These are phyloP conservation scores for Solanum acaule DNA, from an alignment of 257 asterid genomes.

Conservation along the genomic window DNA sequence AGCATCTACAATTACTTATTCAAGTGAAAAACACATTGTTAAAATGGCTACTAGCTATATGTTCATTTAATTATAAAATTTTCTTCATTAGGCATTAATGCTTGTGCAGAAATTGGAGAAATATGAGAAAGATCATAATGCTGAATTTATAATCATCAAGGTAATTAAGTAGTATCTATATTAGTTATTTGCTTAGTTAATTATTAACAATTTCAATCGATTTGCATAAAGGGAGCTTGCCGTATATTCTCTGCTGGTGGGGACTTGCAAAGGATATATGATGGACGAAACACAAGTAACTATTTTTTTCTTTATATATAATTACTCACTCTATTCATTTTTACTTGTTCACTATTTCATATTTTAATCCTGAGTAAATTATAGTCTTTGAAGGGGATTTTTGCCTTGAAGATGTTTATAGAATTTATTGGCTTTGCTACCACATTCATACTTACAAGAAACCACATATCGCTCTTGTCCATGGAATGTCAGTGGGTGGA, in stretches of 20 bases:
- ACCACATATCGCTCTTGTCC: no score
- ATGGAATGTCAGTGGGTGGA: no score
- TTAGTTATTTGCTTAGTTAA: background rate
- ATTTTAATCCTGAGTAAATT: background rate
- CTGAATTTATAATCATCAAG: constrained; percentile 56
- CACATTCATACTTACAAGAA: no score
- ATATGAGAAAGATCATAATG: constrained; percentile 75
- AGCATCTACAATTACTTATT: background rate
- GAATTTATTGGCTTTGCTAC: no score
- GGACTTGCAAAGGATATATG: constrained; percentile 61
- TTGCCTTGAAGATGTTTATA: no score
- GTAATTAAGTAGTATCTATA: background rate
- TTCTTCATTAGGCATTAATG: constrained; percentile 19
- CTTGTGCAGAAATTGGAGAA: constrained; percentile 59
- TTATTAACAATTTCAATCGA: no score
- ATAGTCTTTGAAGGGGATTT: background rate
- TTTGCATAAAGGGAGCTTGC: constrained; percentile 48
- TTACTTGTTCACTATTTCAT: background rate
- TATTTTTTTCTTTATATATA: background rate
- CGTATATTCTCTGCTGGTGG: constrained; percentile 85
- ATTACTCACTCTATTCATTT: no score
- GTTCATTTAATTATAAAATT: background rate
- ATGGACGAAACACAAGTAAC: constrained; percentile 56
- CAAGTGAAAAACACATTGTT: no score
- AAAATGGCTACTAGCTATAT: background rate